Percentiles rank a stretch among this genome's conserved stretches.
These are phyloP conservation scores for Aspergillus calidoustus DNA, from an alignment of 2,329 filamentous ascomycete genomes.

Conservation along the genomic window DNA sequence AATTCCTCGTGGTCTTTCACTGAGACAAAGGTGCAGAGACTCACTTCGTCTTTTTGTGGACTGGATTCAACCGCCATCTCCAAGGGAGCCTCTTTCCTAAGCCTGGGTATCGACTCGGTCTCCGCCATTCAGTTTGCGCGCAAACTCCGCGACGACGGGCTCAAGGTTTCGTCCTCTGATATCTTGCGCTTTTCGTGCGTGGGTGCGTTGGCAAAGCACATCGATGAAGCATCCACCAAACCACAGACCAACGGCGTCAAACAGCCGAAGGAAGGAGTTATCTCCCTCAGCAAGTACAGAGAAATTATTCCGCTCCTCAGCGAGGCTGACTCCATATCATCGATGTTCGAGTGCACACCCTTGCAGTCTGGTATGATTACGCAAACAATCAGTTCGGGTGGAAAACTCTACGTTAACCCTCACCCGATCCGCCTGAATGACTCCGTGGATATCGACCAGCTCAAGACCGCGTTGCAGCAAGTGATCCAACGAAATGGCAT, in stretches of 20 bases:
- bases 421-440: conserved; percentile 64
- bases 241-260: conserved; percentile 13
- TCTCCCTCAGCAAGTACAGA: conserved; percentile 19
- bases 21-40: conserved; percentile 30
- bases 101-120: conserved; percentile 39
- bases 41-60: conserved; percentile 30
- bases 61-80: conserved; percentile 29
- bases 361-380: conserved; percentile 84
- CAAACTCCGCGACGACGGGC: conserved; percentile 31
- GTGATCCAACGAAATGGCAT: conserved; percentile 62
- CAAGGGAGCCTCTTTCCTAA: conserved; percentile 38
- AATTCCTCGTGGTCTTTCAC: conserved; percentile 27
- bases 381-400: conserved; percentile 61
- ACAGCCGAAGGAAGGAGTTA: background rate
- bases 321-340: conserved; percentile 26
- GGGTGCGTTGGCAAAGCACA: conserved; percentile 29
- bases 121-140: conserved; percentile 40
- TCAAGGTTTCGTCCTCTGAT: conserved; percentile 40
- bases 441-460: conserved; percentile 47
- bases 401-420: conserved; percentile 71
- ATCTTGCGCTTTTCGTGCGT: conserved; percentile 40
- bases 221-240: conserved; percentile 19
- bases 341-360: conserved; percentile 65
- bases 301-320: conserved; percentile 24
- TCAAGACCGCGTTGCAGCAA: conserved; percentile 62